A percentile compares a stretch with the other conserved stretches of the same genome.
Conservation (phyloP, 108 stramenopile species). For the Schizochytrium sp. region DNA sequence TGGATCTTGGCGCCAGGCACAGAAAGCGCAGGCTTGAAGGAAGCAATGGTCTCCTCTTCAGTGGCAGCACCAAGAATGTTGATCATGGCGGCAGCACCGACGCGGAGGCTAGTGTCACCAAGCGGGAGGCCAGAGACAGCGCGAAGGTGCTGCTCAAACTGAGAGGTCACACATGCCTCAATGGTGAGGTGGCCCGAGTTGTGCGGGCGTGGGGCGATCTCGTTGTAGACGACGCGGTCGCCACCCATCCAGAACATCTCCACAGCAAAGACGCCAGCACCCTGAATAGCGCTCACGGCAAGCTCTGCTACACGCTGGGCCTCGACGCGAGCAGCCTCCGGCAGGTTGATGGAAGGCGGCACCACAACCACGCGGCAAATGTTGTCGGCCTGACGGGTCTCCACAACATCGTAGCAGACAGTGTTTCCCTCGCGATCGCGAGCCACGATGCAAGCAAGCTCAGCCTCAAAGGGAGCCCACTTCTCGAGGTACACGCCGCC, state of each 20-base stretch:
- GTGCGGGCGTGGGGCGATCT: slow-evolving; percentile 96
- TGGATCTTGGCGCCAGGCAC: slow-evolving; percentile 88
- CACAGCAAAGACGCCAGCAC: slow-evolving; percentile 93
- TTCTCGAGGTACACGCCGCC: slow-evolving; percentile 90
- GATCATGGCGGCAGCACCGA: slow-evolving; percentile 76
- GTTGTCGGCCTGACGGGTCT: slow-evolving; percentile 94
- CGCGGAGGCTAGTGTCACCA: slow-evolving; percentile 80
- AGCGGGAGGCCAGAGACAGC: slow-evolving; percentile 91
- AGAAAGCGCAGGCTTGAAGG: slow-evolving; percentile 63
- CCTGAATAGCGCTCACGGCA: slow-evolving; percentile 85
- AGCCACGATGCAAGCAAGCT: slow-evolving; percentile 97
- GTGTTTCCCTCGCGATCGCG: slow-evolving; percentile 80
- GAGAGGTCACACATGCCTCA: slow-evolving; percentile 92
- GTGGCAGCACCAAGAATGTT: slow-evolving; percentile 74
- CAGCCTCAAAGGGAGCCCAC: slow-evolving; percentile 91
- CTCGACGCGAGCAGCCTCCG: slow-evolving; percentile 73
- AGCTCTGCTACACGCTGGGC: slow-evolving; percentile 80
- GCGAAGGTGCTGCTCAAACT: slow-evolving; percentile 98
- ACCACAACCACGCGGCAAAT: slow-evolving; percentile 92
- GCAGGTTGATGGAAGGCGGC: slow-evolving; percentile 79
- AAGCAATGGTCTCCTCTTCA: slow-evolving; percentile 64
- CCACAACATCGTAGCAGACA: slow-evolving; percentile 90
- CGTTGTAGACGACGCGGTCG: slow-evolving; percentile 88
- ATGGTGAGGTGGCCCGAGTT: slow-evolving; percentile 99
- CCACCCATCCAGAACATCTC: slow-evolving; percentile 87